Base-by-base conservation (phyloP, 139 green algal genomes). In the Volvox reticuliferus region DNA sequence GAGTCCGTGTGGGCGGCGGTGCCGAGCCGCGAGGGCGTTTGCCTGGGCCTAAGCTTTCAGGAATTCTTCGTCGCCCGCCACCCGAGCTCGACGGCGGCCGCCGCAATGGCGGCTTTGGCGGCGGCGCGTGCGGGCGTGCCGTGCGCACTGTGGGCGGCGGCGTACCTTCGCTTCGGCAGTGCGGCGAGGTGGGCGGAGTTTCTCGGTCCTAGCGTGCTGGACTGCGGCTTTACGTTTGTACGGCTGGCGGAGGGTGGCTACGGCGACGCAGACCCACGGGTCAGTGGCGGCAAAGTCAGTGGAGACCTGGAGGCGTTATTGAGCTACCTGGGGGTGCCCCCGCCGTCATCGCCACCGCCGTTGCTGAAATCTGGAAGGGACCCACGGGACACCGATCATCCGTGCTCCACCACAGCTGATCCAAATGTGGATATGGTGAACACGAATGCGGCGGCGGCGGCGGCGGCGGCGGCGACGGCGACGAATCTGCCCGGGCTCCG, bases 21-120 rank as follows among this genome's bases (percentile, higher is more conserved):
- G 37, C 75, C 73, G 9, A 83, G 36, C n/a, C 13, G 18, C 30
- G 55, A 63, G 32, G 86, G 86, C 1, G 1, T 90, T 32, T 84
- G 86, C 73, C 86, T 90, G 86, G 86, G 86, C 0, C 86, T 90
- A n/a, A 90, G 86, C 86, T 84, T 90, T 71, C 84, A 37, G 9
- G 67, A 12, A 1, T 68, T 80, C 12, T 17, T 16, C 33, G 21
- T 67, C 65, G 21, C 20, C 20, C 82, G 65, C 19, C 30, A 76
- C 81, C 62, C 81, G 18, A 67, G 35, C 12, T 24, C 37, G 19
- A 50, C 73, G 22, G 73, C 86, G 21, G 30, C 32, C 14, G 73
- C 86, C 0, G 73, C 61, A 14, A 24, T 68, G 73, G 73, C 16
- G 69, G 84, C 75, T 22, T 44, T 73, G 73, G 73, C 86, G 50